A percentile compares a stretch with the other conserved stretches of the same genome.
These are phyloP conservation scores for Tetraselmis striata DNA, from an alignment of 139 green algal species.

Conservation along the genomic window DNA sequence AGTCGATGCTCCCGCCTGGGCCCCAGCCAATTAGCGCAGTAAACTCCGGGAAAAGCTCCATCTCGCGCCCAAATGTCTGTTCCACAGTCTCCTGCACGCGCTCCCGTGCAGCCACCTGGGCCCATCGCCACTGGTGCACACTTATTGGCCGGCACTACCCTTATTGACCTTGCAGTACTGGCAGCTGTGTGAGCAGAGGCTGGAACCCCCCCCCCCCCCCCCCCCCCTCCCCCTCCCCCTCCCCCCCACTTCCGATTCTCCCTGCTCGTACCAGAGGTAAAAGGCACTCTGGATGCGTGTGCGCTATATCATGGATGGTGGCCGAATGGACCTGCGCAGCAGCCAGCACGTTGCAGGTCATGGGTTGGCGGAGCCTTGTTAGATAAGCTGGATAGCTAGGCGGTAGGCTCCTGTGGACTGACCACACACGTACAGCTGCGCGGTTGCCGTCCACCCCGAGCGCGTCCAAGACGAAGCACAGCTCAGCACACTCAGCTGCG, in stretches of 20 bases:
- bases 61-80: constrained; percentile 9
- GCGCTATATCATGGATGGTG: not conserved
- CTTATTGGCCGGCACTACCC: too few relatives aligned
- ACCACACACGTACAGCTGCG: not conserved
- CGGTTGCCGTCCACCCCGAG: not conserved
- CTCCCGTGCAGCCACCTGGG: constrained; percentile 10
- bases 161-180: too few relatives aligned
- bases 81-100: constrained; percentile 21
- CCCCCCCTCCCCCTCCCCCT: too few relatives aligned
- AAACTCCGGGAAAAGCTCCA: constrained; percentile 16
- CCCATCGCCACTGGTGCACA: too few relatives aligned
- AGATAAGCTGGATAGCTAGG: too few relatives aligned
- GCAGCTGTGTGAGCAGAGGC: not conserved
- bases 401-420: not conserved
- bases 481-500: not conserved
- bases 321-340: not conserved
- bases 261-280: not conserved
- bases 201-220: not conserved
- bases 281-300: not conserved
- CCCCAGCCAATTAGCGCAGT: constrained; percentile 23
- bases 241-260: too few relatives aligned
- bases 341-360: too few relatives aligned
- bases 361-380: too few relatives aligned
- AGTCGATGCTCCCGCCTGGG: constrained; percentile 14
- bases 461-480: not conserved